Evolutionary conservation across 1,284 basidiomycete genomes (phyloP).

Genomic region (Trichosporon asahii): DNA sequence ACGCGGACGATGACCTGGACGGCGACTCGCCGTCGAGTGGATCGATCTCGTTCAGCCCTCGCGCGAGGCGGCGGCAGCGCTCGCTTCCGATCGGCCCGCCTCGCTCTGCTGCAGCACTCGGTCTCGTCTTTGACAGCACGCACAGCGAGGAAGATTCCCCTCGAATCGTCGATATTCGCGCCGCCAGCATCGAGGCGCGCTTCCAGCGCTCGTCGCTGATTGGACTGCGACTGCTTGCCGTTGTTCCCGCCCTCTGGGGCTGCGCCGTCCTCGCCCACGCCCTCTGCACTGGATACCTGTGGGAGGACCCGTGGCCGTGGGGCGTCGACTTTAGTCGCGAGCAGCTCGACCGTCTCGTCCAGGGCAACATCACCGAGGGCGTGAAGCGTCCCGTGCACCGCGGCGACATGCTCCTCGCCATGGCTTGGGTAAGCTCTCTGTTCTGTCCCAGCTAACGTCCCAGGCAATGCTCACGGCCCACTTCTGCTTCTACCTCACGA

Average conservation of each 20-base stretch:
- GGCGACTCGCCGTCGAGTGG: conserved; percentile 40
- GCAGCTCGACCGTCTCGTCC: conserved; percentile 39
- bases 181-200: conserved; percentile 31
- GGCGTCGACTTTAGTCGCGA: conserved; percentile 44
- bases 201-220: conserved; percentile 35
- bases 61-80: conserved; percentile 11
- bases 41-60: conserved; percentile 41
- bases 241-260: conserved; percentile 45
- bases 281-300: conserved; percentile 34
- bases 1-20: conserved; percentile 46
- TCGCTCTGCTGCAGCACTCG: background rate
- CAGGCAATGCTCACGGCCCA: conserved; percentile 51
- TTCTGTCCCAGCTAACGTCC: background rate
- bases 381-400: conserved; percentile 29
- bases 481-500: conserved; percentile 52
- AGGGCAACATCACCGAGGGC: conserved; percentile 30
- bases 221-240: conserved; percentile 37
- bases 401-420: conserved; percentile 42
- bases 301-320: conserved; percentile 47
- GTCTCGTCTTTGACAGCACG: conserved; percentile 1
- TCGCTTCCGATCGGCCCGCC: background rate
- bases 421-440: conserved; percentile 40
- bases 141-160: conserved; percentile 12
- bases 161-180: conserved; percentile 15
- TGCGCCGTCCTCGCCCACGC: conserved; percentile 37